A percentile compares a stretch with the other conserved stretches of the same genome.
phyloP scores from a whole-genome alignment of 208 protist genomes.

The Angomonas ambiguus region DNA sequence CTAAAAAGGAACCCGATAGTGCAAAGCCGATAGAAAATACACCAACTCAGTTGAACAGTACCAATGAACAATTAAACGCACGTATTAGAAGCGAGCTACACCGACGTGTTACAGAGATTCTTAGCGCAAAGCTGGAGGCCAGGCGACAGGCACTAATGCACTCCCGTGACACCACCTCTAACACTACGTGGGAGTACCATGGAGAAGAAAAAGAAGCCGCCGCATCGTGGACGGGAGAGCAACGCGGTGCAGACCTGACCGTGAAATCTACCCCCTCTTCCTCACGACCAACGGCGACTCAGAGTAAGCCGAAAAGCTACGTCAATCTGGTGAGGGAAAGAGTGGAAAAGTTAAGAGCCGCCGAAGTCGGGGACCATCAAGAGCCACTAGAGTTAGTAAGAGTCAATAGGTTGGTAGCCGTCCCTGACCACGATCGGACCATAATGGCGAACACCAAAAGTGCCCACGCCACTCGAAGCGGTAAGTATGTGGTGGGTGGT shows the following conservation, averaged over 20 bases:
- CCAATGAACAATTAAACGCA: constrained; percentile 4
- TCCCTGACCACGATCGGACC: constrained; percentile 60
- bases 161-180: background rate
- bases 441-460: constrained; percentile 38
- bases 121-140: constrained; percentile 19
- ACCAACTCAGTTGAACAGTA: background rate
- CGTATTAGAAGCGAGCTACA: constrained; percentile 24
- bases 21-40: background rate
- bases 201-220: too few species aligned
- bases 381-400: constrained; percentile 32
- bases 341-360: constrained; percentile 7
- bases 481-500: constrained; percentile 29
- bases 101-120: constrained; percentile 16
- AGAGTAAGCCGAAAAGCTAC: background rate
- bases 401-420: constrained; percentile 37
- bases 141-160: background rate
- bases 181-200: too few species aligned
- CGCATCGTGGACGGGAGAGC: background rate
- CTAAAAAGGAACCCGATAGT: background rate
- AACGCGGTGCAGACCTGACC: background rate
- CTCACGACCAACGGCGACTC: background rate
- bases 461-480: constrained; percentile 37
- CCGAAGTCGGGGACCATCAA: background rate
- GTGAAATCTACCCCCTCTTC: background rate
- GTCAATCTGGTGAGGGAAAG: background rate